Evolutionary conservation across 768 basidiomycete species (phyloP).

Genomic region (Phlegmacium glaucopus): DNA sequence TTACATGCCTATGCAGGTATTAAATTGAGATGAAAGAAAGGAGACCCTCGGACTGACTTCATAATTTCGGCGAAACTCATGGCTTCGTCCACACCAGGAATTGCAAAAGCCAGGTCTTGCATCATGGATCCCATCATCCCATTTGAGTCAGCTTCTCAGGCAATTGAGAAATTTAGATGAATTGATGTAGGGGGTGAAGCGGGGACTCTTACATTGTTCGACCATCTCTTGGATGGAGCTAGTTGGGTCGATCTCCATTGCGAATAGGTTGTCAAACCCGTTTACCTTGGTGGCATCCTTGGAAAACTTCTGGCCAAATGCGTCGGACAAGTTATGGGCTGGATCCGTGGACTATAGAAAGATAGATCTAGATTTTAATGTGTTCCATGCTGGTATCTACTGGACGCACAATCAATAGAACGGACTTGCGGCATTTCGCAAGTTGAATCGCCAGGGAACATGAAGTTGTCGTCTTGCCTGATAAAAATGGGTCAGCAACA

Average conservation of each 20-base stretch:
- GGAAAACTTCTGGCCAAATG: conserved; percentile 98
- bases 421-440: conserved; percentile 87
- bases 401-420: conserved; percentile 86
- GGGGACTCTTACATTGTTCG: conserved; percentile 73
- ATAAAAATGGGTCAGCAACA: conserved; percentile 5
- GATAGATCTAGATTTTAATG: conserved; percentile 1
- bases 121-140: conserved; percentile 99
- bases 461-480: conserved; percentile 97
- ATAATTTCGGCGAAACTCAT: conserved; percentile 99
- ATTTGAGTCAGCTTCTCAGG: conserved; percentile 69
- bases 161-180: conserved; percentile 6
- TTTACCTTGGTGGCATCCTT: conserved; percentile 99
- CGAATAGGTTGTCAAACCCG: conserved; percentile 93
- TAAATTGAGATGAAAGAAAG: background rate
- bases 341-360: conserved; percentile 89
- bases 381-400: background rate
- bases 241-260: conserved; percentile 99
- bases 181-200: background rate
- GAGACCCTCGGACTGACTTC: conserved; percentile 64
- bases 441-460: conserved; percentile 98
- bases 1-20: conserved; percentile 74
- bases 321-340: conserved; percentile 98
- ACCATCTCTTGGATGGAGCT: conserved; percentile 99
- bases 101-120: conserved; percentile 99
- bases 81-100: conserved; percentile 98